Percentiles rank a stretch among this genome's conserved stretches.
phyloP scores from a whole-genome alignment of 192 early-diverging fungal species.

The Coemansia sp. region DNA sequence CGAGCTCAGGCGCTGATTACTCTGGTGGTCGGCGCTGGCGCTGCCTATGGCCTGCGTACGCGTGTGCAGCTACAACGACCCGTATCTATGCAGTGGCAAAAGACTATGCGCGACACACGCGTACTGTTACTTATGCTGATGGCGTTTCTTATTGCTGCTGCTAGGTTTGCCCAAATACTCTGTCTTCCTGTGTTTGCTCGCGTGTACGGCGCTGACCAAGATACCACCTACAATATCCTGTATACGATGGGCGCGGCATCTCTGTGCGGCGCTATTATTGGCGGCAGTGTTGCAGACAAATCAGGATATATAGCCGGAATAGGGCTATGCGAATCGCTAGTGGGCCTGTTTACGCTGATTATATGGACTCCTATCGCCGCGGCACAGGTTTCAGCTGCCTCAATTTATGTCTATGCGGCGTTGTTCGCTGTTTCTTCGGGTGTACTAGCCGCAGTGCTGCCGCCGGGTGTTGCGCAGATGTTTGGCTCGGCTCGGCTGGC shows the following conservation, averaged over 20 bases:
- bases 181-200: conserved; percentile 39
- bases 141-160: conserved; percentile 22
- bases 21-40: conserved; percentile 12
- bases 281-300: conserved; percentile 20
- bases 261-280: conserved; percentile 16
- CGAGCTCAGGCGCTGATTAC: conserved; percentile 33
- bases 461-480: conserved; percentile 29
- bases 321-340: conserved; percentile 28
- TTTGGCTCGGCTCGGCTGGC: conserved; percentile 34
- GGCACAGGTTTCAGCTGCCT: conserved; percentile 4
- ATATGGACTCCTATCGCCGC: conserved; percentile 25
- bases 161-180: conserved; percentile 30
- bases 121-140: conserved; percentile 24
- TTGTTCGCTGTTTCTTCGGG: conserved; percentile 35
- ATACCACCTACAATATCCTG: conserved; percentile 15
- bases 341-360: conserved; percentile 31
- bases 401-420: conserved; percentile 33
- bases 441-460: conserved; percentile 20
- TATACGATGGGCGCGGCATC: conserved; percentile 29
- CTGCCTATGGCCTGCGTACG: conserved; percentile 25
- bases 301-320: conserved; percentile 32
- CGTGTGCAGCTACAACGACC: conserved; percentile 10
- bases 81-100: conserved; percentile 9
- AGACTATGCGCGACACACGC: conserved; percentile 12
- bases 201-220: neutral